Evolutionary conservation across 179 eudicot genomes (phyloP), one percentile per base, ranked within the genome.

Genomic region (Silene vulgaris): DNA sequence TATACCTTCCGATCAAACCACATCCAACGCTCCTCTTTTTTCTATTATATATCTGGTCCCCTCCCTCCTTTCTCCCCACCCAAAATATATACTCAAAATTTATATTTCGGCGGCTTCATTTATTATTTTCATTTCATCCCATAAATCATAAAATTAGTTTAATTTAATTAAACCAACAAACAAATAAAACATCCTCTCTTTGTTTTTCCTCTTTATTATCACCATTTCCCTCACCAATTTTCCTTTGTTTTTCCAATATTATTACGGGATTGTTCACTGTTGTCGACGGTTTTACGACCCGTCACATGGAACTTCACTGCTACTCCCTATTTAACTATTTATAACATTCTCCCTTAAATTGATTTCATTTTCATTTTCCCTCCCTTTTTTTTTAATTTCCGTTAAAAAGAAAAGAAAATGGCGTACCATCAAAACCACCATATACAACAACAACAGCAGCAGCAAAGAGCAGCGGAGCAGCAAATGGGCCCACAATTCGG

Each of bases 61-160:
- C 81, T 32, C 63, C 20, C 21, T 11, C 12, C 48, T 19, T 14
- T 17, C 5, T 17, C 2, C 2, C 66, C 64, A 32, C 75, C 61
- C 65, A 37, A 61, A 37, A 65, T 12, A 56, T 29, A 59, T 45
- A 66, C 64, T 30, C 28, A 13, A 35, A 20, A 50, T 50, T 56
- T 19, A 57, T 73, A 60, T 65, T 80, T 74, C 79, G 86, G 84
- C 86, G 86, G 84, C 84, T 80, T 78, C 79, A 54, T 72, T 72
- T 21, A 72, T 57, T n/a, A 60, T 12, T 71, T 71, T 54, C 52
- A 50, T 59, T 17, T 45, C 76, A 20, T 56, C 8, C 21, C 30
- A 43, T 32, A 40, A 40, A 40, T 28, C 8, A 11, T 0, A 64
- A 26, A 8, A 2, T 8, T 50, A 63, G 61, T 16, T 16, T 14